Conservation (phyloP, 345 rosid genomes). For the Triadica sebifera region DNA sequence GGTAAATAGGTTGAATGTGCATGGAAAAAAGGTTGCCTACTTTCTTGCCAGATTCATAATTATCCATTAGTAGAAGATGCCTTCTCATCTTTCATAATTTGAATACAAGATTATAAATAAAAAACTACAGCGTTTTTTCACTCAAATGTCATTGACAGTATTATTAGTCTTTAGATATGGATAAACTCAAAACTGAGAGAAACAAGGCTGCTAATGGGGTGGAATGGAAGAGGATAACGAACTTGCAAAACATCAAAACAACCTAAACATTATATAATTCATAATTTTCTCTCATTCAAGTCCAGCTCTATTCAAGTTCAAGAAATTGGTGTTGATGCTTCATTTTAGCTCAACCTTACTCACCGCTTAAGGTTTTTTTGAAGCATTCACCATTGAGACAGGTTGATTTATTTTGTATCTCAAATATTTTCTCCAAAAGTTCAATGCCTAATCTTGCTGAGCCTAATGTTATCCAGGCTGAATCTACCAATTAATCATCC, state of each 20-base stretch:
- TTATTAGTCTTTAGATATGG: background rate
- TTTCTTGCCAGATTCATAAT: background rate
- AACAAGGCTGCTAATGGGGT: background rate
- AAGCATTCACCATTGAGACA: background rate
- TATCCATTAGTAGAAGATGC: background rate
- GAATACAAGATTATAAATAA: background rate
- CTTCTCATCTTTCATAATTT: background rate
- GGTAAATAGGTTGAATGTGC: background rate
- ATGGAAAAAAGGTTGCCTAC: background rate
- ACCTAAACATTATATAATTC: background rate
- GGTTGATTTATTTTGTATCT: background rate
- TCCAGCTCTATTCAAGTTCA: background rate
- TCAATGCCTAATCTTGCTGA: background rate
- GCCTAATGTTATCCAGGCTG: background rate
- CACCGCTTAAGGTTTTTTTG: no score
- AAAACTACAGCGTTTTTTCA: background rate
- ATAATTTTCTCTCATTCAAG: background rate
- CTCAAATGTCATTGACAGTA: background rate
- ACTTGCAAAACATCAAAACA: background rate
- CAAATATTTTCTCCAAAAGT: background rate
- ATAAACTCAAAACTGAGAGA: background rate
- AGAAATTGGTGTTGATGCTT: background rate
- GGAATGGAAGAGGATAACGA: background rate
- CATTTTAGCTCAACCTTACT: background rate
- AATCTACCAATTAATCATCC: background rate